Percentiles rank a stretch among this genome's conserved stretches.
Evolutionary conservation across 352 stramenopile species (phyloP).

Genomic region (Globisporangium takayamanum): DNA sequence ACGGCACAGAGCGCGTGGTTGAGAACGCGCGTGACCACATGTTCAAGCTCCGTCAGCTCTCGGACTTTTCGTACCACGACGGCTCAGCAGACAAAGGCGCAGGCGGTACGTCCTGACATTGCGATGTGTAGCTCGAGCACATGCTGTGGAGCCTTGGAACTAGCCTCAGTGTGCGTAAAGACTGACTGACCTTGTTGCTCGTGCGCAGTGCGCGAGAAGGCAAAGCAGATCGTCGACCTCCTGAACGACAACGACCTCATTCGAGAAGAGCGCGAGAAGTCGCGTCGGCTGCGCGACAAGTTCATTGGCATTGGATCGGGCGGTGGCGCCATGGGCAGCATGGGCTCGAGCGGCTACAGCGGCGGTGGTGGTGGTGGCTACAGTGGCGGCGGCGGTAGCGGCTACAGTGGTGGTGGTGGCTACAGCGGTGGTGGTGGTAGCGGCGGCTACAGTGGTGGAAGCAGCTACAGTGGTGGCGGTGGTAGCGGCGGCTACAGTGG

Average conservation of each 20-base stretch:
- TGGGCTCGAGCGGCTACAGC: slow-evolving; percentile 14
- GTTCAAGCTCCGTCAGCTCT: slow-evolving; percentile 85
- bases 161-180: not conserved
- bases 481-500: slow-evolving; percentile 33
- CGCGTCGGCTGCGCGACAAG: slow-evolving; percentile 78
- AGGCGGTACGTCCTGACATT: slow-evolving; percentile 35
- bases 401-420: slow-evolving; percentile 27
- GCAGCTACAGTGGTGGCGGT: slow-evolving; percentile 26
- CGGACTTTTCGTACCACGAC: slow-evolving; percentile 87
- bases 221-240: slow-evolving; percentile 83
- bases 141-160: too few species aligned
- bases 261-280: slow-evolving; percentile 83
- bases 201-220: slow-evolving; percentile 78
- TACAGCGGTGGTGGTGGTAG: slow-evolving; percentile 26
- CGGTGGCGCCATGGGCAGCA: slow-evolving; percentile 31
- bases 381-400: slow-evolving; percentile 25
- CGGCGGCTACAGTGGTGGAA: slow-evolving; percentile 24
- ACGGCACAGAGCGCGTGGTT: slow-evolving; percentile 95
- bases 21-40: slow-evolving; percentile 96
- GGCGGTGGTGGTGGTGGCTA: slow-evolving; percentile 11
- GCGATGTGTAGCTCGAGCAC: not conserved
- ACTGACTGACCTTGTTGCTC: not conserved
- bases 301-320: slow-evolving; percentile 80
- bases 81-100: slow-evolving; percentile 80
- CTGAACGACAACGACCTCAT: slow-evolving; percentile 88